Percentiles rank a stretch among this genome's conserved stretches.
Conservation (phyloP, 306 rosid species). For the Arachis hypogaea region DNA sequence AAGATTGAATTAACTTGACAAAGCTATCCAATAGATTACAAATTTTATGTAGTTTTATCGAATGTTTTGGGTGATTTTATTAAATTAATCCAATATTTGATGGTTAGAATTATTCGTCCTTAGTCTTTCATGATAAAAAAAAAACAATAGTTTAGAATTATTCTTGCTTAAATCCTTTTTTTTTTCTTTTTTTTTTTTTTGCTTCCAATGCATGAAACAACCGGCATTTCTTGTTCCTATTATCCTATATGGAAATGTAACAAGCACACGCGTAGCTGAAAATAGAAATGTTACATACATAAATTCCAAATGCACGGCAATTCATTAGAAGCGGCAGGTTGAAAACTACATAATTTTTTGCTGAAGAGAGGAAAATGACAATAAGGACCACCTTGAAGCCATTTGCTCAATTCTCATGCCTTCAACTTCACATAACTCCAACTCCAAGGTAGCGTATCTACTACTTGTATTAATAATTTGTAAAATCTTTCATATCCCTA, state of each 20-base stretch:
- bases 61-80: no score
- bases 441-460: conserved; percentile 12
- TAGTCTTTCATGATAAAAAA: no score
- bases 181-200: conserved; percentile 24
- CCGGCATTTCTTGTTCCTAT: conserved; percentile 13
- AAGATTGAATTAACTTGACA: no score
- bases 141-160: no score
- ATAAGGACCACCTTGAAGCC: conserved; percentile 14
- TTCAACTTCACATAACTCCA: conserved; percentile 18
- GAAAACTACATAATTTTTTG: neutral
- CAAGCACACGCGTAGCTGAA: neutral
- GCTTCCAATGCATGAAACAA: conserved; percentile 5
- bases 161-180: neutral
- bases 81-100: no score
- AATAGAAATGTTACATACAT: conserved; percentile 4
- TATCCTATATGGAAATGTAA: neutral
- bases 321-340: conserved; percentile 28
- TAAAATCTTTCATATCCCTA: conserved; percentile 24
- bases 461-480: conserved; percentile 1
- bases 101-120: no score
- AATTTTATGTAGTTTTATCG: no score
- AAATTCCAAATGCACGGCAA: conserved; percentile 7
- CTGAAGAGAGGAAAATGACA: neutral
- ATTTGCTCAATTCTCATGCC: conserved; percentile 32
- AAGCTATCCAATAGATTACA: no score